Conservation (phyloP, 2,329 filamentous ascomycete genomes). For the Lomentospora prolificans region DNA sequence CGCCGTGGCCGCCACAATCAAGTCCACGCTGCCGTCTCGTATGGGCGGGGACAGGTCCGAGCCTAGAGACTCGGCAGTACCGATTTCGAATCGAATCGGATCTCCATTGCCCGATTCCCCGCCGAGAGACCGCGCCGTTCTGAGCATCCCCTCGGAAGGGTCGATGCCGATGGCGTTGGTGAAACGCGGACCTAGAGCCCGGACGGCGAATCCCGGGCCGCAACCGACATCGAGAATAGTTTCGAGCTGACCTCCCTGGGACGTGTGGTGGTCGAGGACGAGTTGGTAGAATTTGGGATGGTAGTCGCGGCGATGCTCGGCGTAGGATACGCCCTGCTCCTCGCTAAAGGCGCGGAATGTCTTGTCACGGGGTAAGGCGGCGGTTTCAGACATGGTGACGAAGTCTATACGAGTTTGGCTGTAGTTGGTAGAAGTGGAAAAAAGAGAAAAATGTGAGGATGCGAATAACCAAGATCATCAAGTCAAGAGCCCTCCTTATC, state of each 20-base stretch:
- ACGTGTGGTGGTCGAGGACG: constrained; percentile 35
- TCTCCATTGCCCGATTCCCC: constrained; percentile 19
- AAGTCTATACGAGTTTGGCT: too few species aligned
- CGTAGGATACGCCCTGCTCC: constrained; percentile 33
- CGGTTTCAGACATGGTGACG: not conserved
- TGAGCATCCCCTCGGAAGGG: constrained; percentile 43
- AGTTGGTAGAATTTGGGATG: constrained; percentile 32
- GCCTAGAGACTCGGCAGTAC: constrained; percentile 33
- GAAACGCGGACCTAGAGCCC: constrained; percentile 36
- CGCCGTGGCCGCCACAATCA: constrained; percentile 36
- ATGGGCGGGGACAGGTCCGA: constrained; percentile 19
- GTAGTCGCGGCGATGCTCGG: constrained; percentile 31
- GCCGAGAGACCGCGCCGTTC: constrained; percentile 27
- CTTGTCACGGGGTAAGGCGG: constrained; percentile 11
- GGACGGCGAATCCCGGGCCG: constrained; percentile 41
- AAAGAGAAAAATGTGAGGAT: too few species aligned
- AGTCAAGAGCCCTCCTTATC: too few species aligned
- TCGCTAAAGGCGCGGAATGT: constrained; percentile 36
- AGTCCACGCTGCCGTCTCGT: constrained; percentile 28
- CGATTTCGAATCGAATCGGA: constrained; percentile 30
- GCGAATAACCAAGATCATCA: too few species aligned
- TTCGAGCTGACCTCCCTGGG: constrained; percentile 31
- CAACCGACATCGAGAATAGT: constrained; percentile 45
- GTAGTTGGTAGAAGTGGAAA: too few species aligned
- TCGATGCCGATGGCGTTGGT: constrained; percentile 37